phyloP scores from a whole-genome alignment of 108 stramenopile genomes.

The Cyclotella atomus region DNA sequence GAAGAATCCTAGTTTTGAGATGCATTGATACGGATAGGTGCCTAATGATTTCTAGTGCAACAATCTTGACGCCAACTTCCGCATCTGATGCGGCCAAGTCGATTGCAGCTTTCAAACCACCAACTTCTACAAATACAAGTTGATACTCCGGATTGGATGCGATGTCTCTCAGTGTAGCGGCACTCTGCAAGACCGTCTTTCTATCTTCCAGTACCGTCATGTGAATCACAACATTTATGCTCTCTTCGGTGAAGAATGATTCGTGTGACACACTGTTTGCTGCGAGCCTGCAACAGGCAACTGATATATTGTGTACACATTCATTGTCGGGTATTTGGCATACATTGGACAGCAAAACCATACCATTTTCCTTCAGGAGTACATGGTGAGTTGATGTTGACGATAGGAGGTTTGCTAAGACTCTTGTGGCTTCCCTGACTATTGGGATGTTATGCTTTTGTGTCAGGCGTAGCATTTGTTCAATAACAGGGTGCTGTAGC shows the following conservation, averaged over 20 bases:
- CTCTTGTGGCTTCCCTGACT: constrained; percentile 70
- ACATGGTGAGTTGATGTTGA: constrained; percentile 38
- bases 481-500: constrained; percentile 53
- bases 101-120: constrained; percentile 56
- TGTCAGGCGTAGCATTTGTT: constrained; percentile 60
- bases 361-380: constrained; percentile 66
- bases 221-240: constrained; percentile 57
- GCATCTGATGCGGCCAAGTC: constrained; percentile 50
- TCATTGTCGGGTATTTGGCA: constrained; percentile 63
- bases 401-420: constrained; percentile 59
- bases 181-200: constrained; percentile 65
- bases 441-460: constrained; percentile 57
- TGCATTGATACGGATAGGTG: constrained; percentile 66
- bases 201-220: constrained; percentile 43
- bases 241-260: constrained; percentile 61
- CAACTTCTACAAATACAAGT: constrained; percentile 64
- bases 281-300: constrained; percentile 74
- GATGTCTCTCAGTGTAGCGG: constrained; percentile 77
- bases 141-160: constrained; percentile 73
- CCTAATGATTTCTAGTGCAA: constrained; percentile 64
- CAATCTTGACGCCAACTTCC: constrained; percentile 55
- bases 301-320: constrained; percentile 66
- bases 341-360: constrained; percentile 57
- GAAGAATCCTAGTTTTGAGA: constrained; percentile 64
- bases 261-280: constrained; percentile 63